These are phyloP conservation scores for Fraxinus baroniana DNA, from an alignment of 305 asterid genomes.

Conservation along the genomic window DNA sequence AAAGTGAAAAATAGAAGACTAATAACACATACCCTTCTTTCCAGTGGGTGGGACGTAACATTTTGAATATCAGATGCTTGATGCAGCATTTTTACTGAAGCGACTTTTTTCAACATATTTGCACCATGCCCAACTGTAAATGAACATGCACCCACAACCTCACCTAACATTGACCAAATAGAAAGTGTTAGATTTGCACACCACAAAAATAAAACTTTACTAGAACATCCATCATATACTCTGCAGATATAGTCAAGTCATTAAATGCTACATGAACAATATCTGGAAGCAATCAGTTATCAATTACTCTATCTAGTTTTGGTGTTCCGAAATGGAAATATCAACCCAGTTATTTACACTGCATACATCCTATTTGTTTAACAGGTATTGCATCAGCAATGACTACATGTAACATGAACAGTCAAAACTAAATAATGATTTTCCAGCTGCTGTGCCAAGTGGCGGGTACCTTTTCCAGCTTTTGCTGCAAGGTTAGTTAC, in stretches of 20 bases:
- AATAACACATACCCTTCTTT: constrained; percentile 53
- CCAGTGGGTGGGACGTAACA: constrained; percentile 58
- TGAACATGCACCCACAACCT: constrained; percentile 93
- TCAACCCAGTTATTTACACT: constrained; percentile 8
- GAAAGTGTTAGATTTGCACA: constrained; percentile 25
- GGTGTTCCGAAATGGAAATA: constrained; percentile 15
- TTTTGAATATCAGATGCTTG: constrained; percentile 62
- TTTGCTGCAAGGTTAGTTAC: constrained; percentile 99
- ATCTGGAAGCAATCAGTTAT: constrained; percentile 11
- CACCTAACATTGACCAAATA: constrained; percentile 57
- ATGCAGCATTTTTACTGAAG: constrained; percentile 89
- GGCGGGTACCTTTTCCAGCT: constrained; percentile 92
- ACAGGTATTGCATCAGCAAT: constrained; percentile 14
- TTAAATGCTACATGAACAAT: constrained; percentile 14
- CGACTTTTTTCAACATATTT: constrained; percentile 63
- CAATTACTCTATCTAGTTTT: not conserved
- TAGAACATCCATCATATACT: not conserved
- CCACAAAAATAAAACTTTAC: not conserved
- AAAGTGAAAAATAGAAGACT: constrained; percentile 20
- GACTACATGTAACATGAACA: constrained; percentile 3
- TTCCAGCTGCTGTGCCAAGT: constrained; percentile 25
- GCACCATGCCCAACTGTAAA: constrained; percentile 76
- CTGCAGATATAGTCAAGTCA: not conserved
- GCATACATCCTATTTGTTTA: constrained; percentile 20
- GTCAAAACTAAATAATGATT: not conserved